phyloP scores from a whole-genome alignment of 2,329 filamentous ascomycete genomes.

The Fusarium odoratissimum region DNA sequence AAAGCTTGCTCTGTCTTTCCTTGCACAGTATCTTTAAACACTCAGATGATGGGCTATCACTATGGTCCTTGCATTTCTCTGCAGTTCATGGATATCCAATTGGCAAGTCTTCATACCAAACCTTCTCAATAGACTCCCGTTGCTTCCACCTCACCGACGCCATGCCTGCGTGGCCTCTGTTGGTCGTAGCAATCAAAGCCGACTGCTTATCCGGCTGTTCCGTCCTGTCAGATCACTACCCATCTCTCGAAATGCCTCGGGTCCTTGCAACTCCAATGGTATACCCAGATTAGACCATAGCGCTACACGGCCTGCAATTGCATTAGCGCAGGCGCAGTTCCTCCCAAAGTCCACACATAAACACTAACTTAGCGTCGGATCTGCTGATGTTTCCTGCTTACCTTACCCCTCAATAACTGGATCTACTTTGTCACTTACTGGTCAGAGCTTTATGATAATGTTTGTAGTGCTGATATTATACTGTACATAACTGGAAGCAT shows the following conservation, averaged over 20 bases:
- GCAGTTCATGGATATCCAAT: rapidly evolving
- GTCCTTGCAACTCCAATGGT: not conserved
- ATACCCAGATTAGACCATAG: not conserved
- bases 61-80: rapidly evolving
- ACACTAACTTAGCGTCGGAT: not conserved
- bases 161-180: not conserved
- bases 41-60: rapidly evolving
- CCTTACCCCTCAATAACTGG: constrained; percentile 1
- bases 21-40: rapidly evolving
- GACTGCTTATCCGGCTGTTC: not conserved
- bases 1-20: rapidly evolving
- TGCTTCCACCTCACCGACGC: not conserved
- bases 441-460: not conserved
- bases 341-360: not conserved
- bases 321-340: not conserved
- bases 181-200: not conserved
- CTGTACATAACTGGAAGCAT: not conserved
- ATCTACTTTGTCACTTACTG: not conserved
- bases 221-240: not conserved
- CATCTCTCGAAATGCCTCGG: not conserved
- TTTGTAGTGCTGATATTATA: not conserved
- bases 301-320: not conserved
- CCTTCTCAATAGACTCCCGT: not conserved
- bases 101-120: rapidly evolving
- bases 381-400: not conserved